These are phyloP conservation scores for Chimonanthus praecox DNA, from an alignment of 164 flowering plant genomes.

Conservation along the genomic window DNA sequence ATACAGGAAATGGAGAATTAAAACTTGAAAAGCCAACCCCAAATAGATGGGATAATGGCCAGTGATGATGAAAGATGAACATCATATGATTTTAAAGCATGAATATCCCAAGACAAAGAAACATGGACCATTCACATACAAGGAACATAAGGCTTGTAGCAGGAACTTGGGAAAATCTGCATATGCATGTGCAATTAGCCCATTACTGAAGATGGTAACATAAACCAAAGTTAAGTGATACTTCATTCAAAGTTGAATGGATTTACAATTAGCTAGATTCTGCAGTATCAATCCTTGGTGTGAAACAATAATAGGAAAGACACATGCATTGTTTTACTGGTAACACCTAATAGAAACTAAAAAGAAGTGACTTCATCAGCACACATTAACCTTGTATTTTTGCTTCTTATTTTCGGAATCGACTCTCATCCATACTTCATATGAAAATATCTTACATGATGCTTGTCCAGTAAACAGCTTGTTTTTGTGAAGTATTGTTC, in stretches of 20 bases:
- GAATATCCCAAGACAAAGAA: too few species aligned
- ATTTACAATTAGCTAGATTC: background rate
- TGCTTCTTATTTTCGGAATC: too few species aligned
- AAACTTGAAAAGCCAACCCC: too few species aligned
- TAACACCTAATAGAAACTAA: background rate
- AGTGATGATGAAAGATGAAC: too few species aligned
- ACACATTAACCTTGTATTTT: background rate
- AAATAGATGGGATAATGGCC: too few species aligned
- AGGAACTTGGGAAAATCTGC: too few species aligned
- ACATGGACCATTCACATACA: too few species aligned
- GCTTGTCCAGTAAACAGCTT: background rate
- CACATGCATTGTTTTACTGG: background rate
- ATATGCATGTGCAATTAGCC: background rate
- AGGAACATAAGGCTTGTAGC: too few species aligned
- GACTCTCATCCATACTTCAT: too few species aligned
- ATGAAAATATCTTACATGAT: too few species aligned
- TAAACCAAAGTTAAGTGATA: background rate
- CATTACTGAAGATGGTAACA: background rate
- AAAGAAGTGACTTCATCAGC: background rate
- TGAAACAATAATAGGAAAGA: background rate
- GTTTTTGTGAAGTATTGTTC: background rate
- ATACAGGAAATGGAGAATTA: too few species aligned
- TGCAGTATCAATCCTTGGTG: background rate
- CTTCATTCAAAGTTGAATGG: background rate
- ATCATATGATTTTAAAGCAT: too few species aligned